Base-by-base conservation (phyloP, 2,329 filamentous ascomycete species). In the Sarocladiaceae sp. region DNA sequence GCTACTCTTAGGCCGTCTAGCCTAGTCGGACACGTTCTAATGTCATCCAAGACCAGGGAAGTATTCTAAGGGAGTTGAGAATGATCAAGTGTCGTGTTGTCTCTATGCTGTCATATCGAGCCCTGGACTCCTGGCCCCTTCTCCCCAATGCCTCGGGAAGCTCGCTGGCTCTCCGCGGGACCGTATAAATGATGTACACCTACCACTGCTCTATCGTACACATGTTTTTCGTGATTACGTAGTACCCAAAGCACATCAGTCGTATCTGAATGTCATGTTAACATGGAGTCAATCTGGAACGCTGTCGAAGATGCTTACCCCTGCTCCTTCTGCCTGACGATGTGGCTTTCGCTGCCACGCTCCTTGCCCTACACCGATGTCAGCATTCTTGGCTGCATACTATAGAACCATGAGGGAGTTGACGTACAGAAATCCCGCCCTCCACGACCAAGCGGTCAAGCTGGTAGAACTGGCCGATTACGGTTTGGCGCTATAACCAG, bases 381-480 rank as follows among this genome's bases (percentile, higher is more conserved):
- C 6, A 45, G 29, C 20, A 42, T 21, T 41, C 26, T 44, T 59
- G 19, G 59, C 45, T n/a, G 47, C 33, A 5, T 18, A 3, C 7
- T n/a, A 15, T 15, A 34, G 24, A 3, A 7, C 4, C 37, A 15
- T 16, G 12, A 39, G 19, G 31, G 7, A 24, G 33, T 19, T 19
- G 12, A 18, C 52, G 33, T 75, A 88, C 84, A 56, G 84, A 80
- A 63, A 88, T 83, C 47, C 87, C 84, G 15, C 86, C 86, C 66
- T 98, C 93, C 0, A 98, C 87, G 12, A 98, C 93, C 65, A 98
- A 76, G 59, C 82, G 77, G 60, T 97, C 90, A 50, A 94, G 66
- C 67, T 96, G 86, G 70, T 88, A 97, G 68, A 97, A 97, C 62
- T 95, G 87, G 61, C 89, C 94, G 59, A 98, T 80, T 42, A 93